Conservation (phyloP, 768 basidiomycete genomes). For the Boletus fagicola region DNA sequence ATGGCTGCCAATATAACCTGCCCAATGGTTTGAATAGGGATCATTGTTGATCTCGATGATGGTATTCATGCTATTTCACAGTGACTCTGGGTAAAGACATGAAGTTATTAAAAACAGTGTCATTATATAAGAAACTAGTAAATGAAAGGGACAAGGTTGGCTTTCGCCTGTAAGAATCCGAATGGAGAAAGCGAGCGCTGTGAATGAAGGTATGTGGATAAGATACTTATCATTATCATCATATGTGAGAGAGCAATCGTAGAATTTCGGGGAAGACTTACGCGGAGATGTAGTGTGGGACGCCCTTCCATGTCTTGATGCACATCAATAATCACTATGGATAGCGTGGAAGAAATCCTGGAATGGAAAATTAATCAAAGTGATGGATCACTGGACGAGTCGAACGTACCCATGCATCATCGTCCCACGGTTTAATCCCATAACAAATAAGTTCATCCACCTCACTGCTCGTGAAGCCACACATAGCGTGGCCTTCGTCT, state of each 20-base stretch:
- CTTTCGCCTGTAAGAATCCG: not conserved
- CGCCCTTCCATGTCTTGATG: not conserved
- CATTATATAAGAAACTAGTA: not conserved
- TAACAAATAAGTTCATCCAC: conserved; percentile 36
- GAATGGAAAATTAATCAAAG: not conserved
- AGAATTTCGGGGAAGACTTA: not conserved
- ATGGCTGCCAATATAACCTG: not conserved
- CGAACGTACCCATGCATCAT: conserved; percentile 38
- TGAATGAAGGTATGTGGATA: not conserved
- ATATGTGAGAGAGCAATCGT: not conserved
- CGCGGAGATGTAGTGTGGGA: too few relatives aligned
- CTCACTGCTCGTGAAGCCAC: conserved; percentile 33
- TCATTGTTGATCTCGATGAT: too few relatives aligned
- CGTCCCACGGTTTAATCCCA: conserved; percentile 48
- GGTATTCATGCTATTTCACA: too few relatives aligned
- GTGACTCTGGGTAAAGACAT: not conserved
- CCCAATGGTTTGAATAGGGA: not conserved
- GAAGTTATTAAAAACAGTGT: not conserved
- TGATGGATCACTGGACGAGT: too few relatives aligned
- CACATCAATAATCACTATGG: not conserved
- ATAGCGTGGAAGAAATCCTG: conserved; percentile 19
- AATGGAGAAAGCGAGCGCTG: not conserved
- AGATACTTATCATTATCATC: not conserved
- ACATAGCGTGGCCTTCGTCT: conserved; percentile 9
- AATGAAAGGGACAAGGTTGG: not conserved